These are phyloP conservation scores for Globisporangium paroecandrum DNA, from an alignment of 352 stramenopile genomes.

Conservation along the genomic window DNA sequence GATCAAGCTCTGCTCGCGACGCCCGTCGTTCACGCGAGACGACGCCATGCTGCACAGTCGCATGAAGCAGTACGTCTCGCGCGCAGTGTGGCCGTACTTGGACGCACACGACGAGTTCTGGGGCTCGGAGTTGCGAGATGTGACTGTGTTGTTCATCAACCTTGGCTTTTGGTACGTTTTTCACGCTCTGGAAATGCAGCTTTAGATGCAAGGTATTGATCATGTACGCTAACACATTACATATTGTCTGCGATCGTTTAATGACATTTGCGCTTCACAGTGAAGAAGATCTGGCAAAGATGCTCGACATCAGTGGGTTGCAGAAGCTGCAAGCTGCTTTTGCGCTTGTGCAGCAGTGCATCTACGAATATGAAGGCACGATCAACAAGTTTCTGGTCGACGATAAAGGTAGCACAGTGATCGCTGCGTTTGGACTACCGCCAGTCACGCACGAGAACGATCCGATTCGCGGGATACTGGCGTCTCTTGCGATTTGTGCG, in stretches of 20 bases:
- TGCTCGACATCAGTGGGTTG: conserved; percentile 65
- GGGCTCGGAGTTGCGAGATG: conserved; percentile 88
- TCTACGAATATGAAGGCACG: conserved; percentile 94
- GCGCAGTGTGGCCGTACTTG: conserved; percentile 90
- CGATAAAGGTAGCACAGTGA: conserved; percentile 92
- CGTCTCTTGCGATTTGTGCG: conserved; percentile 82
- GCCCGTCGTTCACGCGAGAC: conserved; percentile 72
- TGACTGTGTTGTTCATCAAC: conserved; percentile 94
- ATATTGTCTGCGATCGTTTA: not conserved
- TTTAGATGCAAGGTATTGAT: not conserved
- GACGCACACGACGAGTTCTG: conserved; percentile 92
- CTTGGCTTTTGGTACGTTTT: conserved; percentile 80
- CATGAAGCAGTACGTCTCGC: conserved; percentile 91
- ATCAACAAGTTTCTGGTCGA: conserved; percentile 97
- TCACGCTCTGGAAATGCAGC: not conserved
- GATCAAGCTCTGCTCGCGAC: conserved; percentile 63
- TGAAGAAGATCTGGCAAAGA: conserved; percentile 73
- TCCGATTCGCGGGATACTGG: conserved; percentile 84
- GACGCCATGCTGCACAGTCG: conserved; percentile 77
- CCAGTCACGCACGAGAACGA: conserved; percentile 93
- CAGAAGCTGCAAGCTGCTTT: conserved; percentile 80
- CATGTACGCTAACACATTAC: not conserved
- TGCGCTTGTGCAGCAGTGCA: conserved; percentile 80
- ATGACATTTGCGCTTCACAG: conserved; percentile 16
- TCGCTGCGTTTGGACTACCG: conserved; percentile 91